phyloP scores from a whole-genome alignment of 2,329 filamentous ascomycete genomes.

The Trichoderma simmonsii region DNA sequence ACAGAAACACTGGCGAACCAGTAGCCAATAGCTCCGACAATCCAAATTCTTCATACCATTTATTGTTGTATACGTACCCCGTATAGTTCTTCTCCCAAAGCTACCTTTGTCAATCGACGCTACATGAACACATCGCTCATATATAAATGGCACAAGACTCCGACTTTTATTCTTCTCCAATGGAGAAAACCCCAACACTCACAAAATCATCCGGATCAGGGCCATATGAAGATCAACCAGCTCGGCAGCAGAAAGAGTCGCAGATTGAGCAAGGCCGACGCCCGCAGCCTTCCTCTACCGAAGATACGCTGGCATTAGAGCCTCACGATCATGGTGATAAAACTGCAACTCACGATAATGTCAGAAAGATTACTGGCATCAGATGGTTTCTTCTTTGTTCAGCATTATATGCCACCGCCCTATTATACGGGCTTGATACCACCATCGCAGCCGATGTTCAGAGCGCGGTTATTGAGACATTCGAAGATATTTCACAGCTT shows the following conservation, averaged over 20 bases:
- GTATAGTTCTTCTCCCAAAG: not conserved
- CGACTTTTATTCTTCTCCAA: not conserved
- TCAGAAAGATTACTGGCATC: not conserved
- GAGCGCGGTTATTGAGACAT: not conserved
- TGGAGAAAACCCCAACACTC: not conserved
- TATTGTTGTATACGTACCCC: not conserved
- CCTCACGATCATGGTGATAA: not conserved
- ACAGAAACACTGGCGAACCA: too few species aligned
- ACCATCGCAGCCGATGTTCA: not conserved
- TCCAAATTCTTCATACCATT: not conserved
- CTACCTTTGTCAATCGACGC: not conserved
- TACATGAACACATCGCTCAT: not conserved
- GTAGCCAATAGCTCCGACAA: too few species aligned
- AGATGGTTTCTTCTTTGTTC: not conserved
- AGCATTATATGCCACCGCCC: not conserved
- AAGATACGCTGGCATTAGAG: not conserved
- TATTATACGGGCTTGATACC: not conserved
- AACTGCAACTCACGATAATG: not conserved
- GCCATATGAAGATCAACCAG: not conserved
- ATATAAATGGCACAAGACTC: not conserved
- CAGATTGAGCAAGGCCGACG: not conserved
- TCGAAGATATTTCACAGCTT: slow-evolving; percentile 29
- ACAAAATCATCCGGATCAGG: not conserved
- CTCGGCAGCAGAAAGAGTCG: not conserved
- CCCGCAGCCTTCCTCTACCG: not conserved